These are phyloP conservation scores for Xerocomus brunneocitrinus DNA, from an alignment of 768 basidiomycete species.

Conservation along the genomic window DNA sequence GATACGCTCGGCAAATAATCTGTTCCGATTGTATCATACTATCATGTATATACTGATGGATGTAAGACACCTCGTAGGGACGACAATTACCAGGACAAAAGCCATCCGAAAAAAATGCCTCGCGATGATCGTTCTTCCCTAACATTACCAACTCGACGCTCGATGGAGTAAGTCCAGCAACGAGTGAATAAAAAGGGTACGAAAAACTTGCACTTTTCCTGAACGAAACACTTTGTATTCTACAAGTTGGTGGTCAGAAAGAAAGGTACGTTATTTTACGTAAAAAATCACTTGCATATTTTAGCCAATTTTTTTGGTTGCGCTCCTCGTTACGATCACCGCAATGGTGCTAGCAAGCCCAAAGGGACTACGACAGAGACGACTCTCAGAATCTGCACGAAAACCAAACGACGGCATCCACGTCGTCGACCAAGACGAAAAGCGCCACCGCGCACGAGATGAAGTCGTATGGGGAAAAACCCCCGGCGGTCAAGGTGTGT, in stretches of 20 bases:
- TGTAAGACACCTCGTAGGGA: slow-evolving; percentile 68
- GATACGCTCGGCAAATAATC: slow-evolving; percentile 29
- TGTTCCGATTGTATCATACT: slow-evolving; percentile 4
- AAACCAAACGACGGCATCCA: background rate
- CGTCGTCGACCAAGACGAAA: slow-evolving; percentile 10
- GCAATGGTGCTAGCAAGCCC: slow-evolving; percentile 13
- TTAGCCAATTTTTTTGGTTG: background rate
- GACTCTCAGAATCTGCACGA: background rate
- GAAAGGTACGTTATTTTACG: background rate
- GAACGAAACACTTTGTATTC: too few species aligned
- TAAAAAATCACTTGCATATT: background rate
- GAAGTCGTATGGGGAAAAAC: slow-evolving; percentile 90
- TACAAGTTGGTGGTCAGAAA: too few species aligned
- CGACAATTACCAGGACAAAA: slow-evolving; percentile 34
- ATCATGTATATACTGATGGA: slow-evolving; percentile 4
- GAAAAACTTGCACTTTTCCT: background rate
- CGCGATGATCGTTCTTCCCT: slow-evolving; percentile 40
- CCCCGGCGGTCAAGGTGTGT: slow-evolving; percentile 68
- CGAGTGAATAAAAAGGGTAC: slow-evolving; percentile 45
- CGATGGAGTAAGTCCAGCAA: slow-evolving; percentile 40
- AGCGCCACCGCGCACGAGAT: slow-evolving; percentile 20
- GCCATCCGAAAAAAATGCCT: slow-evolving; percentile 53
- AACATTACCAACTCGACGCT: slow-evolving; percentile 48
- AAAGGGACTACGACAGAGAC: slow-evolving; percentile 24
- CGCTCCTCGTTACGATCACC: background rate